A percentile compares a stretch with the other conserved stretches of the same genome.
Evolutionary conservation across 176 grass and related monocot species (phyloP).

Genomic region (Stipa capillata): DNA sequence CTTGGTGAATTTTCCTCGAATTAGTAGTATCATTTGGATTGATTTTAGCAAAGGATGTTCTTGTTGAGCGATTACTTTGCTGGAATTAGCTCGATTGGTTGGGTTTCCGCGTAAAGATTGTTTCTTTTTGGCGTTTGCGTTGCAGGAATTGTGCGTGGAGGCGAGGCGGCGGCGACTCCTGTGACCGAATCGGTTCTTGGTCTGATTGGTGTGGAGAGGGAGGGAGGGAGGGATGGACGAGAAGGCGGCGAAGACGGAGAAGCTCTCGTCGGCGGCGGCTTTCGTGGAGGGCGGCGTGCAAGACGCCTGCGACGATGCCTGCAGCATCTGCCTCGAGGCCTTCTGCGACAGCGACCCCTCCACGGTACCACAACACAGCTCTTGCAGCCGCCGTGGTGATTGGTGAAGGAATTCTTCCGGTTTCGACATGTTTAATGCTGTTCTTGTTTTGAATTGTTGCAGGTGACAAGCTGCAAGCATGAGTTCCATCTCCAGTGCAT

Average conservation of each 20-base stretch:
- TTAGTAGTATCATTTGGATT: background rate
- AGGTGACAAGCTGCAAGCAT: constrained; percentile 91
- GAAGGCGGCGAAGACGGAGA: constrained; percentile 70
- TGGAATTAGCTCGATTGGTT: background rate
- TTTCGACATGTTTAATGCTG: background rate
- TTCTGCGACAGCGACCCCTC: constrained; percentile 94
- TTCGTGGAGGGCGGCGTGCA: constrained; percentile 96
- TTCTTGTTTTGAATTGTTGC: background rate
- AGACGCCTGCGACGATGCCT: constrained; percentile 89
- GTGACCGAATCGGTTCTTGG: background rate
- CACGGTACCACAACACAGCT: constrained; percentile 44
- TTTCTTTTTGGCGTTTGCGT: background rate
- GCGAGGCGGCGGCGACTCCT: background rate
- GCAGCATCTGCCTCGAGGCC: constrained; percentile 93
- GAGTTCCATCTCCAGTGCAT: constrained; percentile 95
- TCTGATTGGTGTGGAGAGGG: too few species aligned
- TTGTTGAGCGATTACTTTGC: background rate
- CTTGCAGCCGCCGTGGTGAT: background rate
- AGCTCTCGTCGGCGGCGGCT: constrained; percentile 68
- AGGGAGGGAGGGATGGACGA: constrained; percentile 42
- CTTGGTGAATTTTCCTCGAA: background rate
- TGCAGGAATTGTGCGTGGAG: background rate
- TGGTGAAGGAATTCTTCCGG: background rate
- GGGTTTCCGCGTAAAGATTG: background rate
- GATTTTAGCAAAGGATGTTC: background rate